phyloP scores from a whole-genome alignment of 2,329 filamentous ascomycete genomes.

The Chrysoporthe puriensis region DNA sequence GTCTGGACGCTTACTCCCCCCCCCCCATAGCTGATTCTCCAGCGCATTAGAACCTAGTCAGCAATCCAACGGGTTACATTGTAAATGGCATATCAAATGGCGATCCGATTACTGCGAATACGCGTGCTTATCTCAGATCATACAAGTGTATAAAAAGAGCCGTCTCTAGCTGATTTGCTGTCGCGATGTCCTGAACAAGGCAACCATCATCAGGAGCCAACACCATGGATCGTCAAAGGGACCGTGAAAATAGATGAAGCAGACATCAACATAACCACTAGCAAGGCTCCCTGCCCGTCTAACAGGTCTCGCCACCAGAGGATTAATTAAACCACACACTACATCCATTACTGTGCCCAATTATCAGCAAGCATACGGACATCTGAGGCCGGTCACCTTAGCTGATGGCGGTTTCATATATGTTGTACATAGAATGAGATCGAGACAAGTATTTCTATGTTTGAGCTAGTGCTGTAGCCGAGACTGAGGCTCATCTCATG shows the following conservation, averaged over 20 bases:
- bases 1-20: neutral
- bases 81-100: neutral
- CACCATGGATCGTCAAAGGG: too few relatives aligned
- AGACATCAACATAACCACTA: neutral
- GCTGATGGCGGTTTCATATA: neutral
- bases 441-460: neutral
- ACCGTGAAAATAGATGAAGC: too few relatives aligned
- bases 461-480: neutral
- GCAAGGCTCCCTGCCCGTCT: neutral
- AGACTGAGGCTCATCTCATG: neutral
- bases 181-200: neutral
- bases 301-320: too few relatives aligned
- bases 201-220: neutral
- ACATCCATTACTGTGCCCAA: too few relatives aligned
- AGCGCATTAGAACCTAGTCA: neutral
- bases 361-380: neutral
- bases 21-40: neutral
- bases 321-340: too few relatives aligned
- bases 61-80: neutral
- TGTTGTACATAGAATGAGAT: neutral
- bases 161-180: too few relatives aligned
- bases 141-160: neutral
- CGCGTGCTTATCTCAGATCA: neutral
- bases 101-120: neutral
- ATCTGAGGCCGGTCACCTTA: neutral